These are phyloP conservation scores for Aspergillus intermedius DNA, from an alignment of 2,329 filamentous ascomycete genomes.

Conservation along the genomic window DNA sequence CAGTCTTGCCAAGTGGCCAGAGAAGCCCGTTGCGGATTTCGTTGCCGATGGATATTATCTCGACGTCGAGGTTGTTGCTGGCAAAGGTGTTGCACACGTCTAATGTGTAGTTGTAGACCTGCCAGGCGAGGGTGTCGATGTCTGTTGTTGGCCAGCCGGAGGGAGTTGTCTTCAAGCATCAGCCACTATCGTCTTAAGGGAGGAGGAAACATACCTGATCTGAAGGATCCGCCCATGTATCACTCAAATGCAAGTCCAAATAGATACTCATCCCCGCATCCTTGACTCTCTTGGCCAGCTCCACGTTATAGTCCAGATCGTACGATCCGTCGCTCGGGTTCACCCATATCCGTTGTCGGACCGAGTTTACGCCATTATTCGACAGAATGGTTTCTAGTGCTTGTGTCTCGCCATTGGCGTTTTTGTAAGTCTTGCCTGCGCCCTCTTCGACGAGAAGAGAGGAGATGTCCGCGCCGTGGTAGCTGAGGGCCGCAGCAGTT, in stretches of 20 bases:
- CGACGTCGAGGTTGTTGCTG: conserved; percentile 47
- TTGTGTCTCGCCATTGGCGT: conserved; percentile 45
- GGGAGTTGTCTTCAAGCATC: conserved; percentile 43
- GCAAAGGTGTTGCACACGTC: conserved; percentile 57
- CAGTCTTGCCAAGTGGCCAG: conserved; percentile 56
- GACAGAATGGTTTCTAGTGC: conserved; percentile 59
- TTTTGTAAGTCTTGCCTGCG: conserved; percentile 56
- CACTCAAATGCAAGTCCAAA: conserved; percentile 60
- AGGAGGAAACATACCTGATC: conserved; percentile 45
- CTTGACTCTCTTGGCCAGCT: conserved; percentile 59
- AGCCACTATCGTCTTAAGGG: background rate
- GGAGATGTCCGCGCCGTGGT: conserved; percentile 65
- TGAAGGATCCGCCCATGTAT: conserved; percentile 64
- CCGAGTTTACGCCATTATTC: conserved; percentile 59
- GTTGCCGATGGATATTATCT: conserved; percentile 65
- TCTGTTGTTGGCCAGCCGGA: conserved; percentile 55
- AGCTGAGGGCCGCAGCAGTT: conserved; percentile 47
- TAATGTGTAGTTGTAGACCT: conserved; percentile 64
- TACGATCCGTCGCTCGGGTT: conserved; percentile 60
- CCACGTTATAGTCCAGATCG: conserved; percentile 63
- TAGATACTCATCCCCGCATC: conserved; percentile 56
- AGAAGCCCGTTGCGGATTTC: conserved; percentile 64
- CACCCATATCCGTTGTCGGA: conserved; percentile 67
- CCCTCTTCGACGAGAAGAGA: conserved; percentile 59
- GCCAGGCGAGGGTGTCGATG: conserved; percentile 53